phyloP scores from a whole-genome alignment of 2,329 filamentous ascomycete genomes.

The Alternaria longipes region DNA sequence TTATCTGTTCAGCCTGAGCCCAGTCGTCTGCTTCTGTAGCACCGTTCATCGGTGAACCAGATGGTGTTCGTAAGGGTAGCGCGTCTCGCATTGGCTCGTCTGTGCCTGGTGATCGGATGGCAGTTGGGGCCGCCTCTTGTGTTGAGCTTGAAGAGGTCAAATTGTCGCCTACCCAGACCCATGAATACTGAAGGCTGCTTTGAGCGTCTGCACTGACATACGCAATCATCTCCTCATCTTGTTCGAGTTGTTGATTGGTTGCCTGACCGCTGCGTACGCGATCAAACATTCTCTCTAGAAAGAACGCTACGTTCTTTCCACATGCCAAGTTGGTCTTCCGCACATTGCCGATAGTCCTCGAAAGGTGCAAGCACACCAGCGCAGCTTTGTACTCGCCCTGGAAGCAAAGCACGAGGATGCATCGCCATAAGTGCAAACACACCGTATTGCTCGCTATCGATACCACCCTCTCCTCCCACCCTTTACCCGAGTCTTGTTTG shows the following conservation, averaged over 20 bases:
- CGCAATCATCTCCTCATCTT: slow-evolving; percentile 87
- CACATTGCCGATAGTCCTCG: slow-evolving; percentile 73
- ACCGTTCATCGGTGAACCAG: slow-evolving; percentile 65
- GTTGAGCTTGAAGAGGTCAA: slow-evolving; percentile 9
- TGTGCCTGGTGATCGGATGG: slow-evolving; percentile 28
- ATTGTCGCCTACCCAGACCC: slow-evolving; percentile 75
- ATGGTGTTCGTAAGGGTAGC: slow-evolving; percentile 59
- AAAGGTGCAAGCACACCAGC: slow-evolving; percentile 74
- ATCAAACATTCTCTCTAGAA: slow-evolving; percentile 72
- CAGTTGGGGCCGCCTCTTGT: slow-evolving; percentile 15
- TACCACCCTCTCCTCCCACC: slow-evolving; percentile 67
- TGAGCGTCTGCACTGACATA: slow-evolving; percentile 90
- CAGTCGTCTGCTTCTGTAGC: slow-evolving; percentile 80
- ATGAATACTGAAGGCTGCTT: slow-evolving; percentile 76
- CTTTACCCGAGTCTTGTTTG: slow-evolving; percentile 35
- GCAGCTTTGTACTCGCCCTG: slow-evolving; percentile 77
- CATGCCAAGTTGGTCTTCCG: slow-evolving; percentile 79
- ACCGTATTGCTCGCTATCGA: slow-evolving; percentile 77
- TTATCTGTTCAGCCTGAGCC: slow-evolving; percentile 73
- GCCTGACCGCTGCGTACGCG: slow-evolving; percentile 58
- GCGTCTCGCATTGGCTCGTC: slow-evolving; percentile 47
- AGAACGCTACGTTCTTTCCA: slow-evolving; percentile 83
- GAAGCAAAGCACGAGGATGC: slow-evolving; percentile 80
- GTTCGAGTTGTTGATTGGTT: slow-evolving; percentile 57
- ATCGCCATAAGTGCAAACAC: slow-evolving; percentile 87